Evolutionary conservation across 148 eudicot species (phyloP).

Genomic region (Diospyros kaki): DNA sequence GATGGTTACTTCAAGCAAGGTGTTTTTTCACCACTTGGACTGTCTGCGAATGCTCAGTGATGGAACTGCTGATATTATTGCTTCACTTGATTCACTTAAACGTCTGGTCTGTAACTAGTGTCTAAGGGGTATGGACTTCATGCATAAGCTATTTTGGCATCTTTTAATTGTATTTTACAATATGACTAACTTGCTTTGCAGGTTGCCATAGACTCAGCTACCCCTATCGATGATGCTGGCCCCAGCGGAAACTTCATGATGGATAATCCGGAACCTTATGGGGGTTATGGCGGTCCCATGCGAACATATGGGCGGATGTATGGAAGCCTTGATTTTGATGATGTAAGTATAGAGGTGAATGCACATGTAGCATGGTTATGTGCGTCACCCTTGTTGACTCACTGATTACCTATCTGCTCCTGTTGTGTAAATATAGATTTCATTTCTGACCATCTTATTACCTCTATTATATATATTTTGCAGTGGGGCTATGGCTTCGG

Average conservation of each 20-base stretch:
- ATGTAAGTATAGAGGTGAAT: conserved; percentile 47
- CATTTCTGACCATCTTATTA: too few species aligned
- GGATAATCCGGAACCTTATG: conserved; percentile 69
- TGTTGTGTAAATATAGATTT: too few species aligned
- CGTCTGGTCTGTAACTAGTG: not conserved
- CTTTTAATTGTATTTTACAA: not conserved
- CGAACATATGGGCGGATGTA: conserved; percentile 86
- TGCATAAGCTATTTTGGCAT: not conserved
- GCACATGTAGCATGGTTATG: not conserved
- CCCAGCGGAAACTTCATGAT: conserved; percentile 56
- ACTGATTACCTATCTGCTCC: too few species aligned
- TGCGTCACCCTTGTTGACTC: too few species aligned
- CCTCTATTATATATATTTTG: conserved; percentile 12
- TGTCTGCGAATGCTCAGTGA: not conserved
- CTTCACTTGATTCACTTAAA: not conserved
- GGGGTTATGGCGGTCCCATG: conserved; percentile 69
- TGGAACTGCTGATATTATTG: not conserved
- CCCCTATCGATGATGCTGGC: conserved; percentile 90
- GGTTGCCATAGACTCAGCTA: conserved; percentile 97
- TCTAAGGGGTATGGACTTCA: not conserved
- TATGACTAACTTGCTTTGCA: conserved; percentile 20
- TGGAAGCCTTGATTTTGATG: conserved; percentile 68
- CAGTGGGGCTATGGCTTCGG: conserved; percentile 75
- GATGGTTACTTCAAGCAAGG: too few species aligned
- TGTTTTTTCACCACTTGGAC: too few species aligned